Conservation (phyloP, 345 rosid species). For the Nasturtium officinale region DNA sequence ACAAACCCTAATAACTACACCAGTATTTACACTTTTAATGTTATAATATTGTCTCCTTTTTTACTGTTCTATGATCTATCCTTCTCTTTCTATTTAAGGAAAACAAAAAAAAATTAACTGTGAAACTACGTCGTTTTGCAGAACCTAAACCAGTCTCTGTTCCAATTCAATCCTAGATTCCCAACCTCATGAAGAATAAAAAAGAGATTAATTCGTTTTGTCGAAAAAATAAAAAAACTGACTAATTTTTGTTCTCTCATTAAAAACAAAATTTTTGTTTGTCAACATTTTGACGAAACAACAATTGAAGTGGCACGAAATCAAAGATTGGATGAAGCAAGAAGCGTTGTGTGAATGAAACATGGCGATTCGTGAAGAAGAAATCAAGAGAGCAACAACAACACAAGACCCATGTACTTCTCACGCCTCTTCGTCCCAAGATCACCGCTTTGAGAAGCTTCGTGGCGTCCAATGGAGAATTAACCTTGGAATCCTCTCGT, state of each 20-base stretch:
- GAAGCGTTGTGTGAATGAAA: not conserved
- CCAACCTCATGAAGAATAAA: not conserved
- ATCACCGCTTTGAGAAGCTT: constrained; percentile 52
- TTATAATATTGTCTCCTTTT: not conserved
- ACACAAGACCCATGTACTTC: constrained; percentile 35
- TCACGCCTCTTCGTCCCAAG: constrained; percentile 31
- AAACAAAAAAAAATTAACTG: not conserved
- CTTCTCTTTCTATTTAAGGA: not conserved
- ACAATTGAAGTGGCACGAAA: not conserved
- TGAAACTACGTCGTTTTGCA: constrained; percentile 6
- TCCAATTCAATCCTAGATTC: constrained; percentile 13
- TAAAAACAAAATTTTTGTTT: not conserved
- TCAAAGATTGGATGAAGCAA: constrained; percentile 36
- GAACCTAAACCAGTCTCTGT: not conserved
- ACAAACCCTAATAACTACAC: not conserved
- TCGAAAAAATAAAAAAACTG: not conserved
- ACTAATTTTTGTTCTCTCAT: not conserved
- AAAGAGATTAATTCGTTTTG: constrained; percentile 7
- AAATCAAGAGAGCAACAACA: constrained; percentile 18
- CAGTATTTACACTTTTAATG: not conserved
- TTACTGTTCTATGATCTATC: not conserved
- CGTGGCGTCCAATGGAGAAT: constrained; percentile 89
- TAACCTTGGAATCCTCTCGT: constrained; percentile 73
- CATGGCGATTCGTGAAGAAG: constrained; percentile 41
- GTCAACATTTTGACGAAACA: not conserved